phyloP scores from a whole-genome alignment of 805 yeast genomes.

The Pichia pseudocactophila region DNA sequence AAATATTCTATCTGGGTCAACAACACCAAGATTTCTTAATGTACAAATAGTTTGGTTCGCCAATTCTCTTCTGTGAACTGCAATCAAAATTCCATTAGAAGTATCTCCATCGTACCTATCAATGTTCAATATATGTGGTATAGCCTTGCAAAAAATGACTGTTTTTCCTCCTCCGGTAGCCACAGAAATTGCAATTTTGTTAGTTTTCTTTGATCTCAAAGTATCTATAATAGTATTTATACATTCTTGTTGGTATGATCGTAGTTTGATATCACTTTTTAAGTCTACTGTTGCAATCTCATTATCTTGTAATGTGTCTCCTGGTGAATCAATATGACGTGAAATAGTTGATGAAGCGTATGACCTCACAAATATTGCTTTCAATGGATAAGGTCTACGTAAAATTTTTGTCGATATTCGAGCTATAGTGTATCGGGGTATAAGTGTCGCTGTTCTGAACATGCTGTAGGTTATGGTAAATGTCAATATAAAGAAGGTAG shows the following conservation, averaged over 20 bases:
- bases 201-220: slow-evolving; percentile 23
- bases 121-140: slow-evolving; percentile 30
- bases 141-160: slow-evolving; percentile 56
- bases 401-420: too few relatives aligned
- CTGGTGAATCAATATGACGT: too few relatives aligned
- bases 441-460: too few relatives aligned
- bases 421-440: too few relatives aligned
- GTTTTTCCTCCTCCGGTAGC: slow-evolving; percentile 98
- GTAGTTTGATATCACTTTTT: neutral
- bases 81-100: slow-evolving; percentile 36
- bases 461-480: too few relatives aligned
- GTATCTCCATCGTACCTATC: slow-evolving; percentile 26
- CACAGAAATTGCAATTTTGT: slow-evolving; percentile 68
- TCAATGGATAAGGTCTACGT: too few relatives aligned
- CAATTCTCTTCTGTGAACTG: slow-evolving; percentile 78
- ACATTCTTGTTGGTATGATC: slow-evolving; percentile 61
- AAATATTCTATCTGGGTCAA: slow-evolving; percentile 11
- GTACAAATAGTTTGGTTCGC: slow-evolving; percentile 58
- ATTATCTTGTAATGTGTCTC: neutral
- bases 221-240: slow-evolving; percentile 46
- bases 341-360: too few relatives aligned
- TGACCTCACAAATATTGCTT: too few relatives aligned
- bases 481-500: too few relatives aligned
- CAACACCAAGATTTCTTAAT: slow-evolving; percentile 31
- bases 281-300: neutral